These are phyloP conservation scores for Suhomyces canberraensis DNA, from an alignment of 805 yeast genomes.

Conservation along the genomic window DNA sequence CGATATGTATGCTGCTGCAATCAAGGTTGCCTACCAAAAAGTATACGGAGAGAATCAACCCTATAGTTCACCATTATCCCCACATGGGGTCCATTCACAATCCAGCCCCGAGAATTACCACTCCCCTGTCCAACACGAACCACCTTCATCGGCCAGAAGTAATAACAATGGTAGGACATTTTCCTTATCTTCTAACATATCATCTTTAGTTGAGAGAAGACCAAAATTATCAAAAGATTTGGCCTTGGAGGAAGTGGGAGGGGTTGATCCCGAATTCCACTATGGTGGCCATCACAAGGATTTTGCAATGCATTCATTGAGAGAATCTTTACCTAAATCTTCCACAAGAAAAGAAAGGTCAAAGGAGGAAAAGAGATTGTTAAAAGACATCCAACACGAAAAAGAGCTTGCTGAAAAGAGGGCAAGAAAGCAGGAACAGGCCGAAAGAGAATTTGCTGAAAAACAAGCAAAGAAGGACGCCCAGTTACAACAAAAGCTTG, in stretches of 20 bases:
- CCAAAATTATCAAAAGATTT: neutral
- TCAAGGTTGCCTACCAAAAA: constrained; percentile 22
- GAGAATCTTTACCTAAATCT: constrained; percentile 13
- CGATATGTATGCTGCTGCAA: constrained; percentile 21
- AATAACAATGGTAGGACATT: constrained; percentile 1
- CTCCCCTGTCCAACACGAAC: neutral
- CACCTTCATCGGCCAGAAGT: neutral
- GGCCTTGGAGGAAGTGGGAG: constrained; percentile 9
- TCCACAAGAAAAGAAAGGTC: constrained; percentile 22
- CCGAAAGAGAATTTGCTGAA: constrained; percentile 7
- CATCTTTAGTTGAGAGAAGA: neutral
- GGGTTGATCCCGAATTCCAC: constrained; percentile 17
- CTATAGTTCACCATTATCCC: neutral
- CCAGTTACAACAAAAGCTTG: constrained; percentile 3
- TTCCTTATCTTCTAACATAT: constrained; percentile 1
- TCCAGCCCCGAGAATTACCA: neutral
- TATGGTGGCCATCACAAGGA: constrained; percentile 33
- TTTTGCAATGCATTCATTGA: constrained; percentile 30
- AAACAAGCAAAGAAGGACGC: constrained; percentile 9
- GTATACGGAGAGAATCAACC: constrained; percentile 17
- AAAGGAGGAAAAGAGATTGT: constrained; percentile 20
- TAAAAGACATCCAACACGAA: constrained; percentile 9
- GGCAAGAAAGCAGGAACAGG: constrained; percentile 6
- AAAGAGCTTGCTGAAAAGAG: constrained; percentile 9
- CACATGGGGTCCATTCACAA: neutral